Evolutionary conservation across 345 rosid species (phyloP).

Genomic region (Brassica carinata): DNA sequence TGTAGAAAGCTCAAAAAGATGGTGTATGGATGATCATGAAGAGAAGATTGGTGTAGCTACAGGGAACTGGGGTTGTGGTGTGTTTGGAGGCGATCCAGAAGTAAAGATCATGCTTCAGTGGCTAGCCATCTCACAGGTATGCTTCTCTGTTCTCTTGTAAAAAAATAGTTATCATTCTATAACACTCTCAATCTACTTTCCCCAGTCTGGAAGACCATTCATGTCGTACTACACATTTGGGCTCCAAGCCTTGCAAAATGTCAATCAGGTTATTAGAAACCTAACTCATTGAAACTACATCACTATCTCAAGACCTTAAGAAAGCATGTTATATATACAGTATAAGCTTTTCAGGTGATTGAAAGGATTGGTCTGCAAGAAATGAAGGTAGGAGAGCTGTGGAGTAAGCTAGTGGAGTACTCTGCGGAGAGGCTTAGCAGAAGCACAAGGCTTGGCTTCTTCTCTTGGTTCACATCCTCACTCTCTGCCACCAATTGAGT

Average conservation of each 20-base stretch:
- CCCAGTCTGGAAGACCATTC: slow-evolving; percentile 21
- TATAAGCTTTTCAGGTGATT: slow-evolving; percentile 21
- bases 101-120: slow-evolving; percentile 51
- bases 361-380: slow-evolving; percentile 1
- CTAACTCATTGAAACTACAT: background rate
- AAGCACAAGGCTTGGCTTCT: slow-evolving; percentile 35
- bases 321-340: background rate
- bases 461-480: slow-evolving; percentile 37
- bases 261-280: slow-evolving; percentile 35
- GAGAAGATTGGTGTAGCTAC: slow-evolving; percentile 62
- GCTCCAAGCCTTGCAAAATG: slow-evolving; percentile 22
- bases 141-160: background rate
- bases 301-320: background rate
- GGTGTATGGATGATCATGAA: slow-evolving; percentile 30
- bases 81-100: slow-evolving; percentile 93
- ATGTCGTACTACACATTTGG: slow-evolving; percentile 40
- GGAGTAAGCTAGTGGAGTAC: slow-evolving; percentile 37
- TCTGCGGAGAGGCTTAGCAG: slow-evolving; percentile 27
- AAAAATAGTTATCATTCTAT: background rate
- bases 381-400: slow-evolving; percentile 31
- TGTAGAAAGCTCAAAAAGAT: slow-evolving; percentile 14
- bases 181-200: background rate
- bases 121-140: slow-evolving; percentile 41
- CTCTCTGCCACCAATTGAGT: background rate
- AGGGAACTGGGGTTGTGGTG: slow-evolving; percentile 99